Evolutionary conservation across 2,329 filamentous ascomycete species (phyloP), one percentile per base, ranked within the genome.

Genomic region (Apiospora pterosperma): DNA sequence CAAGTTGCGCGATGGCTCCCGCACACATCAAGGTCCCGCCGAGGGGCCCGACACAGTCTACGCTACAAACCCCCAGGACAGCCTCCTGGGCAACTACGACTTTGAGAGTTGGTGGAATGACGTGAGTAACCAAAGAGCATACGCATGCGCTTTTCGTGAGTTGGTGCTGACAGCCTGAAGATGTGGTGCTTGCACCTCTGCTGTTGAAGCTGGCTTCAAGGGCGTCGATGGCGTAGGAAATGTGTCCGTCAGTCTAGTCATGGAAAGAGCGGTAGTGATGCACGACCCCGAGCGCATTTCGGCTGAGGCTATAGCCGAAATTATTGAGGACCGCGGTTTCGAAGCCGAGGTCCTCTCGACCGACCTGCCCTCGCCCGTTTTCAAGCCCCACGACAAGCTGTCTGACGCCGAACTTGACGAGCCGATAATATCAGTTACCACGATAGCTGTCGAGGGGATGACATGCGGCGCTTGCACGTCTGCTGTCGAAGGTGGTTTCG

Each of bases 231-330:
- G 96, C 63, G 89, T 96, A 11, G 92, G 91, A 68, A 93, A 85
- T 71, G 93, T 98, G 65, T 96, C 93, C 11, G 91, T 99, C 72
- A 97, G 93, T 76, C 82, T 99, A 71, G 91, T 97, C 64, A 97
- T 97, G 88, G 94, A 97, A 78, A 89, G 95, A 66, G 96, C 95
- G n/a, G 94, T 98, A 48, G 84, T 98, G 39, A 90, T 94, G 78
- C 96, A 99, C 79, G 91, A 98, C 77, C 88, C 92, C 1, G 80
- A 85, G 63, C 85, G 86, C 62, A 86, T 98, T 62, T 81, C 92
- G 16, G 86, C 93, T 66, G 91, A 94, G 41, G 81, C 90, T 70
- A 86, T 98, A 66, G 88, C 87, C 74, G 92, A 97, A 69, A 93
- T 91, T 39, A 96, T 97, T 69, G 93, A 97, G 72, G 93, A 97